phyloP scores from a whole-genome alignment of 306 rosid species.

The Sicyos edulis region DNA sequence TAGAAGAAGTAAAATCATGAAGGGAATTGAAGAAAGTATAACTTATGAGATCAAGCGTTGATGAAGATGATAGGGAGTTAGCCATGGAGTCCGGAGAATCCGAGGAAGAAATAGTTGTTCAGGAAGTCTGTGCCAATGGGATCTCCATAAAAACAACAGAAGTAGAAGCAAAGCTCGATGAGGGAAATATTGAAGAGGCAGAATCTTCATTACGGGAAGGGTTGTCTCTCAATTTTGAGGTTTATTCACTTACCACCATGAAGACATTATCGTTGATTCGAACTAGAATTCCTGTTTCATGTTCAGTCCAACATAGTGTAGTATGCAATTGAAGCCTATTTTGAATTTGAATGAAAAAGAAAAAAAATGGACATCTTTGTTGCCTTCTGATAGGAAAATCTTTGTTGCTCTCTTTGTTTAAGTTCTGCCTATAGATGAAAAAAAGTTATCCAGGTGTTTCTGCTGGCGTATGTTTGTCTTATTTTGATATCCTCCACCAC shows the following conservation, averaged over 20 bases:
- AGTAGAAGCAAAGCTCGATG: slow-evolving; percentile 75
- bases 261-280: neutral
- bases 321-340: neutral
- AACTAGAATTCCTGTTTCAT: neutral
- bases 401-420: slow-evolving; percentile 2
- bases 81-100: slow-evolving; percentile 49
- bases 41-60: slow-evolving; percentile 25
- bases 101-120: slow-evolving; percentile 25
- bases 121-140: slow-evolving; percentile 70
- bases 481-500: slow-evolving; percentile 2
- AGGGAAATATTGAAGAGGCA: slow-evolving; percentile 86
- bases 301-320: neutral
- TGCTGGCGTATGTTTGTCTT: neutral
- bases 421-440: neutral
- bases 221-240: slow-evolving; percentile 82
- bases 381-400: neutral
- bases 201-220: slow-evolving; percentile 80
- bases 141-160: slow-evolving; percentile 43
- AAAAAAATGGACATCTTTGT: slow-evolving; percentile 3
- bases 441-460: neutral
- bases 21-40: slow-evolving; percentile 27
- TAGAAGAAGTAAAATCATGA: slow-evolving; percentile 5
- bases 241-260: slow-evolving; percentile 15
- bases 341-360: neutral
- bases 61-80: slow-evolving; percentile 31